Evolutionary conservation across 345 rosid genomes (phyloP).

Genomic region (Gossypium mustelinum): DNA sequence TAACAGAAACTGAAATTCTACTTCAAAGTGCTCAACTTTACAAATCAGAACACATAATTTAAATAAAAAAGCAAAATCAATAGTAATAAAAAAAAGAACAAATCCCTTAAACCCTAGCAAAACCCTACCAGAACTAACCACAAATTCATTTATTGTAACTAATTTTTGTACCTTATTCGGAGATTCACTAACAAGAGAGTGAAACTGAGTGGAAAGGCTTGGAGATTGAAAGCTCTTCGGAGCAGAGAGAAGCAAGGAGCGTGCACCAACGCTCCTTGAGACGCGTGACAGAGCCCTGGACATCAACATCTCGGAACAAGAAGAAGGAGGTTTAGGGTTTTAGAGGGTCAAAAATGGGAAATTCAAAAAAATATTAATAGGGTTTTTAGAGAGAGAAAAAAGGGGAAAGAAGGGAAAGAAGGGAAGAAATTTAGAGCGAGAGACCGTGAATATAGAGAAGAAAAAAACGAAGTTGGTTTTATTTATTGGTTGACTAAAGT

Average conservation of each 20-base stretch:
- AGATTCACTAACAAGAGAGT: conserved; percentile 30
- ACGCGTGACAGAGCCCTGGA: conserved; percentile 50
- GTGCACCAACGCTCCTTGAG: conserved; percentile 41
- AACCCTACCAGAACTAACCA: conserved; percentile 22
- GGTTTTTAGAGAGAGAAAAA: background rate
- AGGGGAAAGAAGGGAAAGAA: too few species aligned
- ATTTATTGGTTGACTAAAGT: conserved; percentile 18
- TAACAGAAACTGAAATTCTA: background rate
- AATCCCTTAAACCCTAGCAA: conserved; percentile 45
- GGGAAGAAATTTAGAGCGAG: background rate
- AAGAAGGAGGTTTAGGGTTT: background rate
- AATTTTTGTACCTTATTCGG: conserved; percentile 31
- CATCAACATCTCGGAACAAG: conserved; percentile 37
- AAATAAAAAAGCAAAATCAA: background rate
- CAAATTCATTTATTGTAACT: background rate
- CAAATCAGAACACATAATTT: background rate
- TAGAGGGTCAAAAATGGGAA: conserved; percentile 4
- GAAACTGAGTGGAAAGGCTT: conserved; percentile 31
- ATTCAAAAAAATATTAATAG: background rate
- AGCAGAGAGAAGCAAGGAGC: conserved; percentile 38
- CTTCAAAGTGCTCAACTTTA: background rate
- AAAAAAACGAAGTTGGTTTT: conserved; percentile 28
- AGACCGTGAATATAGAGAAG: conserved; percentile 27
- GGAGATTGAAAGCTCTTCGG: conserved; percentile 34
- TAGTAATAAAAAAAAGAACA: background rate